Percentiles rank a stretch among this genome's conserved stretches.
These are phyloP conservation scores for Scedosporium aurantiacum DNA, from an alignment of 2,329 filamentous ascomycete genomes.

Conservation along the genomic window DNA sequence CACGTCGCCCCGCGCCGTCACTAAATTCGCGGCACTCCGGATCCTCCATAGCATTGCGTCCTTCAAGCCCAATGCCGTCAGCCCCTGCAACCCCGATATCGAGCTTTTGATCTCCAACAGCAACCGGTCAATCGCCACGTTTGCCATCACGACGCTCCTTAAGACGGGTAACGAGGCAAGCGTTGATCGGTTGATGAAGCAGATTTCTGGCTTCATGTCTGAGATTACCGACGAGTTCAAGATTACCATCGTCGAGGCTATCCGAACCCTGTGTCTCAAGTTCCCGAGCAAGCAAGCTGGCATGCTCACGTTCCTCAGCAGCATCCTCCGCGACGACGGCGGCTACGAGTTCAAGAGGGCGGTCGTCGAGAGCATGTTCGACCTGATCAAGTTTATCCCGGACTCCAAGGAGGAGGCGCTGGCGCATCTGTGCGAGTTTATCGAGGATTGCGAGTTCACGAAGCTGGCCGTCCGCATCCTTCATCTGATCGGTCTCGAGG, in stretches of 20 bases:
- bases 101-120: slow-evolving; percentile 93
- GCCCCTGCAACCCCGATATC: slow-evolving; percentile 92
- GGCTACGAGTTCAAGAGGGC: slow-evolving; percentile 97
- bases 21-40: slow-evolving; percentile 92
- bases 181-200: slow-evolving; percentile 95
- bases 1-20: slow-evolving; percentile 87
- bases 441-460: slow-evolving; percentile 98
- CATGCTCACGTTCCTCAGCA: slow-evolving; percentile 94
- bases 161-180: slow-evolving; percentile 98
- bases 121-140: slow-evolving; percentile 95
- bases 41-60: slow-evolving; percentile 94
- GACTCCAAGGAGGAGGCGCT: slow-evolving; percentile 74
- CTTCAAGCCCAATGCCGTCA: slow-evolving; percentile 88
- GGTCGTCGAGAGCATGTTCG: slow-evolving; percentile 98
- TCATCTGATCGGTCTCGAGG: slow-evolving; percentile 86
- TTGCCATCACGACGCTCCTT: slow-evolving; percentile 92
- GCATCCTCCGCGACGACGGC: slow-evolving; percentile 92
- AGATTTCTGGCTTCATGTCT: slow-evolving; percentile 96
- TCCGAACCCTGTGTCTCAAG: slow-evolving; percentile 90
- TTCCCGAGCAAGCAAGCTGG: slow-evolving; percentile 97
- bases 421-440: slow-evolving; percentile 95
- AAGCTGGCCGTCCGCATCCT: slow-evolving; percentile 93
- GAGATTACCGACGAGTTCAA: slow-evolving; percentile 99
- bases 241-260: slow-evolving; percentile 98
- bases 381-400: slow-evolving; percentile 96